Conservation (phyloP, 768 basidiomycete species). For the Termitomyces heimii region DNA sequence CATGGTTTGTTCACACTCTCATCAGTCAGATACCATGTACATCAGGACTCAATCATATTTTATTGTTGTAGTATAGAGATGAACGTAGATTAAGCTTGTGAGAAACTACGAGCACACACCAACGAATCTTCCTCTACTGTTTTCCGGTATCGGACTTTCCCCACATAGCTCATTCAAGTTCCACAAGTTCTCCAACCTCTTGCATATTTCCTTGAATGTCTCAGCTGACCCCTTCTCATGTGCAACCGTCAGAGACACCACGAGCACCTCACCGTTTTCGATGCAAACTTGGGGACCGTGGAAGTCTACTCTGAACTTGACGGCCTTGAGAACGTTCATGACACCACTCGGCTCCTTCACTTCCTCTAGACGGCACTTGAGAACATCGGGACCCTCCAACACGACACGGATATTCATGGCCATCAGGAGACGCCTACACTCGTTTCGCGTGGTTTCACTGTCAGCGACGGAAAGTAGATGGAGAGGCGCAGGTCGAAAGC, state of each 20-base stretch:
- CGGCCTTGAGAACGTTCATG: slow-evolving; percentile 55
- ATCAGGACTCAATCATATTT: not conserved
- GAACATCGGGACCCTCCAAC: slow-evolving; percentile 54
- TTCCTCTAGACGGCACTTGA: slow-evolving; percentile 78
- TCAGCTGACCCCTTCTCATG: slow-evolving; percentile 87
- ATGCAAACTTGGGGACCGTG: slow-evolving; percentile 25
- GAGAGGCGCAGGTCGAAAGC: slow-evolving; percentile 65
- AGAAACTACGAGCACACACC: not conserved
- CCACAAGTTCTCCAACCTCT: slow-evolving; percentile 65
- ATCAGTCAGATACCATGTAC: not conserved
- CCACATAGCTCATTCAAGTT: slow-evolving; percentile 36
- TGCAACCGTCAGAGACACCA: slow-evolving; percentile 57
- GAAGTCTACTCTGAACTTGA: slow-evolving; percentile 82
- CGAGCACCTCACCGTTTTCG: slow-evolving; percentile 37
- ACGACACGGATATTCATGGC: slow-evolving; percentile 65
- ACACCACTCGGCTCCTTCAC: slow-evolving; percentile 48
- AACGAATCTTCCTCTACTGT: not conserved
- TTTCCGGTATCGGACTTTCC: not conserved
- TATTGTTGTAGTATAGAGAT: not conserved
- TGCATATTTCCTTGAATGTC: slow-evolving; percentile 71
- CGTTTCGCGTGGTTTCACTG: slow-evolving; percentile 59
- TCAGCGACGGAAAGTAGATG: slow-evolving; percentile 54
- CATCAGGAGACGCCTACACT: slow-evolving; percentile 69
- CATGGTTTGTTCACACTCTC: not conserved
- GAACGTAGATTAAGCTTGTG: not conserved